These are phyloP conservation scores for Candida pseudocylindracea DNA, from an alignment of 1,139 yeast species.

Conservation along the genomic window DNA sequence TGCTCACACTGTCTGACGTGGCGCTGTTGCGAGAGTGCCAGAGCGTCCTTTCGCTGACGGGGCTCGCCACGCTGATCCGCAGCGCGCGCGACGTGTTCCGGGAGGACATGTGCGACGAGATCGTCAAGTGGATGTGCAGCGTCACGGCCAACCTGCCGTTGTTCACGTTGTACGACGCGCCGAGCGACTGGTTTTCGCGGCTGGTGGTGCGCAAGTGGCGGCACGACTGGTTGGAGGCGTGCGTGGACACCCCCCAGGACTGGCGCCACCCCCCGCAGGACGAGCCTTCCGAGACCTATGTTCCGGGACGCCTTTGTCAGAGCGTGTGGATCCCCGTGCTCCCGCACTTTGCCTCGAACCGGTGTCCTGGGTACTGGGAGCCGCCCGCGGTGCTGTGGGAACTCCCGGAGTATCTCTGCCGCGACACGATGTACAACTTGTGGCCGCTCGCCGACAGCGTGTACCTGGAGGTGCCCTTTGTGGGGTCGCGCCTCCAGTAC, in stretches of 20 bases:
- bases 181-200: slow-evolving; percentile 14
- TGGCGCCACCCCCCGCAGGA: no score
- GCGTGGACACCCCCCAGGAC: neutral
- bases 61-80: slow-evolving; percentile 44
- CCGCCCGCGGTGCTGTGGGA: neutral
- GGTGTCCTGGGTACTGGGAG: no score
- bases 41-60: slow-evolving; percentile 28
- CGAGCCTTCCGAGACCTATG: slow-evolving; percentile 5
- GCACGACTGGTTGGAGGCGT: slow-evolving; percentile 13
- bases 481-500: slow-evolving; percentile 62
- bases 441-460: neutral
- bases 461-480: slow-evolving; percentile 7
- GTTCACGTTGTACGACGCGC: slow-evolving; percentile 12
- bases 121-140: slow-evolving; percentile 40
- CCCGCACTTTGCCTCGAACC: neutral
- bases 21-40: slow-evolving; percentile 29
- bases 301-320: slow-evolving; percentile 12
- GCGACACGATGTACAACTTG: slow-evolving; percentile 7
- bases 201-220: slow-evolving; percentile 34
- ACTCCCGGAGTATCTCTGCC: neutral
- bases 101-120: slow-evolving; percentile 65
- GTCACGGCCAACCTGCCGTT: slow-evolving; percentile 25
- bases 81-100: slow-evolving; percentile 49
- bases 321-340: slow-evolving; percentile 11
- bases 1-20: slow-evolving; percentile 31